Evolutionary conservation across 768 basidiomycete genomes (phyloP).

Genomic region (Lactarius hengduanensis): DNA sequence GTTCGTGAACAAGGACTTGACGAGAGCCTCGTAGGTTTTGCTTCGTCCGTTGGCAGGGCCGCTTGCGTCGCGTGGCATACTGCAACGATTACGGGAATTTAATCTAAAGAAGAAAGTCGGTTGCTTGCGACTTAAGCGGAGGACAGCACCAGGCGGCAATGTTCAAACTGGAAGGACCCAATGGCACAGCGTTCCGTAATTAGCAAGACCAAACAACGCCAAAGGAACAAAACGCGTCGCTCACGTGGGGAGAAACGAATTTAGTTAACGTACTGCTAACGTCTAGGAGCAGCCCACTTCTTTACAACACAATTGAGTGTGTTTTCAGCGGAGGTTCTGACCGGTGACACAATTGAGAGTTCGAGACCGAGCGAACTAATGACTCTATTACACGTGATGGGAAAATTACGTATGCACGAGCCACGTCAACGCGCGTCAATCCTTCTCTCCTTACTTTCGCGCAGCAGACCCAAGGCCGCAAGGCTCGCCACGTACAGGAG

Average conservation of each 20-base stretch:
- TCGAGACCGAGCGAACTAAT: background rate
- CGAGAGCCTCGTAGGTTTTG: conserved; percentile 24
- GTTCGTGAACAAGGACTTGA: conserved; percentile 29
- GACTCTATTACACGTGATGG: conserved; percentile 15
- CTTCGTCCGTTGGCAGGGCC: conserved; percentile 9
- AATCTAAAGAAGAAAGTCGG: background rate
- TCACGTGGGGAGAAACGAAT: conserved; percentile 24
- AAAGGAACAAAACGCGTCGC: conserved; percentile 23
- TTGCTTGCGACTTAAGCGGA: background rate
- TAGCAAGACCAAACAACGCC: conserved; percentile 15
- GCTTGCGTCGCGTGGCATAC: conserved; percentile 24
- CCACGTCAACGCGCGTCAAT: background rate
- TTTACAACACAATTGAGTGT: background rate
- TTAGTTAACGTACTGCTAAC: background rate
- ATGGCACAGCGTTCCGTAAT: background rate
- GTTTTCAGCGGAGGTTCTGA: no score
- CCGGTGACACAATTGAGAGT: background rate
- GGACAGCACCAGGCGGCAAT: conserved; percentile 12
- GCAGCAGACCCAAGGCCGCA: conserved; percentile 59
- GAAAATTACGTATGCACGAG: conserved; percentile 17
- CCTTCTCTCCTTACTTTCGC: conserved; percentile 19
- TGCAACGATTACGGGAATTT: background rate
- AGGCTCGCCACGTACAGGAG: conserved; percentile 61
- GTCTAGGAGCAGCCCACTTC: background rate
- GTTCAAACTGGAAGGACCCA: background rate